These are phyloP conservation scores for Hypoxylon trugodes DNA, from an alignment of 495 filamentous ascomycete species.

Conservation along the genomic window DNA sequence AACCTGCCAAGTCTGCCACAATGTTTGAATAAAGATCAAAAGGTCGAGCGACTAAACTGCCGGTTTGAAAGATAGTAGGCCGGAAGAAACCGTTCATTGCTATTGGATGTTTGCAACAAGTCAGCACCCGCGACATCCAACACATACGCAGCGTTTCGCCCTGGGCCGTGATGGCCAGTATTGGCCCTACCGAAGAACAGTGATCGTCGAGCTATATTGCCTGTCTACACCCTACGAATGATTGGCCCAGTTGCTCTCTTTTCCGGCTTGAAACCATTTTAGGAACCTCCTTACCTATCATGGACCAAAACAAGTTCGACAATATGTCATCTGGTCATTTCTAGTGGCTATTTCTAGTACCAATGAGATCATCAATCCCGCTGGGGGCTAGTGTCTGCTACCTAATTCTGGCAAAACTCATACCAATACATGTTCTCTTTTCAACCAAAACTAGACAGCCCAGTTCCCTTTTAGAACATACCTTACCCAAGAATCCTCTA, in stretches of 20 bases:
- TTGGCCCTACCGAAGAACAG: slow-evolving; percentile 6
- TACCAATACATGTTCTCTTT: too few relatives aligned
- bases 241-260: slow-evolving; percentile 12
- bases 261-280: slow-evolving; percentile 20
- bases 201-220: background rate
- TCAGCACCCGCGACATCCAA: background rate
- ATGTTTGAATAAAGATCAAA: background rate
- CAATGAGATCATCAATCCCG: background rate
- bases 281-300: slow-evolving; percentile 14
- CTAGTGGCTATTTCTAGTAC: slow-evolving; percentile 14
- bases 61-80: background rate
- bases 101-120: background rate
- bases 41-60: background rate
- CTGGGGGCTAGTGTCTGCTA: background rate
- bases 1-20: slow-evolving; percentile 1
- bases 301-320: slow-evolving; percentile 7
- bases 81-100: background rate
- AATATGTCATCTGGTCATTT: slow-evolving; percentile 10
- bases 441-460: too few relatives aligned
- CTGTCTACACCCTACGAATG: slow-evolving; percentile 9
- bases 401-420: background rate
- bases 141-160: slow-evolving; percentile 12
- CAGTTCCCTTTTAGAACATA: too few relatives aligned
- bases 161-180: background rate
- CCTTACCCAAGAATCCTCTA: too few relatives aligned